Conservation (phyloP, 192 early-diverging fungal genomes). For the Coemansia sp. region DNA sequence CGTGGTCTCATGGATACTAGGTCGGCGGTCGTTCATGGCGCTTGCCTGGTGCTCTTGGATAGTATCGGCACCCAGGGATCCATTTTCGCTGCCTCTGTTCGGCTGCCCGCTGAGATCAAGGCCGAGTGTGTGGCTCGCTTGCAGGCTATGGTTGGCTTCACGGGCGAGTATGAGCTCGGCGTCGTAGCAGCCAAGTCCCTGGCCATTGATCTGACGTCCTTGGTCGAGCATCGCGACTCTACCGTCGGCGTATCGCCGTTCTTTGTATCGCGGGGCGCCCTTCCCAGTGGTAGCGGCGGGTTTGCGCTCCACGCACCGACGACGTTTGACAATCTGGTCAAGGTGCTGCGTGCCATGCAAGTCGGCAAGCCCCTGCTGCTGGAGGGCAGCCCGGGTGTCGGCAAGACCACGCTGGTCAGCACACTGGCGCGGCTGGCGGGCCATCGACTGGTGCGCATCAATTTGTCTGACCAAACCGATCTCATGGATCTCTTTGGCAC, state of each 20-base stretch:
- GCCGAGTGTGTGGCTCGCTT: constrained; percentile 48
- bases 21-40: constrained; percentile 79
- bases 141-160: constrained; percentile 38
- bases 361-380: constrained; percentile 87
- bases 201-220: not conserved
- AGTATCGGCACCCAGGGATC: constrained; percentile 81
- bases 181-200: constrained; percentile 21
- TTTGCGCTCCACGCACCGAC: constrained; percentile 91
- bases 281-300: constrained; percentile 46
- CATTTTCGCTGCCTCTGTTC: constrained; percentile 3
- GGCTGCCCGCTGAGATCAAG: constrained; percentile 25
- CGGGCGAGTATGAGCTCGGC: constrained; percentile 18
- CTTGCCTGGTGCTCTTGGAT: constrained; percentile 87
- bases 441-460: constrained; percentile 87
- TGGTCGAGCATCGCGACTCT: constrained; percentile 5
- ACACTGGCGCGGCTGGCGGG: constrained; percentile 80
- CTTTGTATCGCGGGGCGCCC: constrained; percentile 56
- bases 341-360: constrained; percentile 87
- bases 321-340: constrained; percentile 79
- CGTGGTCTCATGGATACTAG: constrained; percentile 49
- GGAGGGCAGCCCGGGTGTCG: constrained; percentile 97
- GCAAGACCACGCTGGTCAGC: constrained; percentile 89
- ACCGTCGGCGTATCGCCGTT: constrained; percentile 81
- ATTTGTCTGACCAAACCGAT: constrained; percentile 97
- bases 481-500: constrained; percentile 98